Base-by-base conservation (phyloP, 768 basidiomycete genomes). In the Dictyophora rubrovolvata region DNA sequence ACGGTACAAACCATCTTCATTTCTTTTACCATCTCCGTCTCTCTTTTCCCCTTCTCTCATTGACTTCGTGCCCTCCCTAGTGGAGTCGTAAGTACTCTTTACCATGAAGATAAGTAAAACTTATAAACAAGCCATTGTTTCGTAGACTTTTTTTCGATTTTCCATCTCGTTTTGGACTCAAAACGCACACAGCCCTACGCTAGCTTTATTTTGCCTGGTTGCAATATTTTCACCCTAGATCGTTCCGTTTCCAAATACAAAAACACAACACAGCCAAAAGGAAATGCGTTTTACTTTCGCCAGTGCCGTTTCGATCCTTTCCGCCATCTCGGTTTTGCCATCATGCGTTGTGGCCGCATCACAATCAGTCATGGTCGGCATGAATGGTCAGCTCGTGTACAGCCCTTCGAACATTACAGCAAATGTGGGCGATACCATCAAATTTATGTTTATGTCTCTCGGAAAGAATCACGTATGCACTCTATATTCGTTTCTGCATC, bases 321-420 rank as follows among this genome's bases (percentile, higher is more conserved):
- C 51, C 11, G 49, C n/a, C 20, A 42, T 12, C n/a, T 49, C 50
- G 12, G 57, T 42, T 28, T 18, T 59, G 20, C 57, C 57, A 9
- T 47, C 57, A 20, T 12, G 12, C 12, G 57, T 59, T 28, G 20
- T 59, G 9, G 57, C 16, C 21, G 50, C 23, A 14, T 20, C 22
- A 34, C 77, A 79, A 63, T 66, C 64, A 23, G 65, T 79, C 21
- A 61, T 75, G 20, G 79, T 79, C 61, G 78, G 78, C 48, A 77
- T 72, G 10, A 69, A 69, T 33, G 63, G 66, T 18, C 18, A 9
- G 12, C 67, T 75, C 22, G 64, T 70, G 8, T 80, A 73, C 67
- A 70, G 60, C 11, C 79, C 78, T 9, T 66, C 75, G 48, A 78
- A 77, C 61, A 75, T 79, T 62, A 71, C 72, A 17, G 79, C 79